phyloP scores from a whole-genome alignment of 192 early-diverging fungal species.

The Coemansia sp. region DNA sequence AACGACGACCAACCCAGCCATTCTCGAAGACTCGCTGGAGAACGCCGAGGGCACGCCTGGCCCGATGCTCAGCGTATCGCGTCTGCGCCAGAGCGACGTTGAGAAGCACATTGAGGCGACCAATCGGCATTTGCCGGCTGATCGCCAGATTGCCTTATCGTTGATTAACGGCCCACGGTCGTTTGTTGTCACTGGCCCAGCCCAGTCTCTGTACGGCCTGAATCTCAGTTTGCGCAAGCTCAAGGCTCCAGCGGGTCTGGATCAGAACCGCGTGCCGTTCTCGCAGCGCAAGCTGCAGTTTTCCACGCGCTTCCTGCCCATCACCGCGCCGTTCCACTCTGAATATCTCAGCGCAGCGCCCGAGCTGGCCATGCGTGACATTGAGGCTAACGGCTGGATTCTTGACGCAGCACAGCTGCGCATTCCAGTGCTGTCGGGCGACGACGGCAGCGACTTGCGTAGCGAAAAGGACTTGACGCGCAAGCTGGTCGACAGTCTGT shows the following conservation, averaged over 20 bases:
- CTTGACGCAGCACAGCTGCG: constrained; percentile 66
- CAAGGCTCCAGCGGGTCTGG: constrained; percentile 79
- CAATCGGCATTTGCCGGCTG: constrained; percentile 80
- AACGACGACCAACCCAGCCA: constrained; percentile 80
- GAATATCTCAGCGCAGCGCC: constrained; percentile 71
- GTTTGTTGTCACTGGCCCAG: constrained; percentile 84
- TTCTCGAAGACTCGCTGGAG: constrained; percentile 83
- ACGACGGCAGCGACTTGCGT: constrained; percentile 76
- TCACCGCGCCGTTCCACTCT: constrained; percentile 90
- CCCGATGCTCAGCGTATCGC: constrained; percentile 88
- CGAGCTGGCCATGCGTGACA: constrained; percentile 66
- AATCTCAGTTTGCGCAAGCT: constrained; percentile 89
- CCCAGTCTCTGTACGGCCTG: constrained; percentile 89
- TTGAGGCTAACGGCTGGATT: constrained; percentile 60
- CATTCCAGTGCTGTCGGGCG: constrained; percentile 78
- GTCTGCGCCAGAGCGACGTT: constrained; percentile 79
- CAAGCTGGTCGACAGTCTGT: constrained; percentile 73
- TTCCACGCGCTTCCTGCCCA: constrained; percentile 87
- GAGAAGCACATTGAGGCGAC: constrained; percentile 82
- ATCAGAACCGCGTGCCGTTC: constrained; percentile 86
- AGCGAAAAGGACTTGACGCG: constrained; percentile 60
- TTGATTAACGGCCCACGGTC: constrained; percentile 90
- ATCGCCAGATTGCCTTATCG: constrained; percentile 80
- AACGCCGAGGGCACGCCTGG: constrained; percentile 90
- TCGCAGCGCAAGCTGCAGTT: constrained; percentile 91